Evolutionary conservation across 768 basidiomycete species (phyloP), one percentile per base, ranked within the genome.

Genomic region (Bullera alba): DNA sequence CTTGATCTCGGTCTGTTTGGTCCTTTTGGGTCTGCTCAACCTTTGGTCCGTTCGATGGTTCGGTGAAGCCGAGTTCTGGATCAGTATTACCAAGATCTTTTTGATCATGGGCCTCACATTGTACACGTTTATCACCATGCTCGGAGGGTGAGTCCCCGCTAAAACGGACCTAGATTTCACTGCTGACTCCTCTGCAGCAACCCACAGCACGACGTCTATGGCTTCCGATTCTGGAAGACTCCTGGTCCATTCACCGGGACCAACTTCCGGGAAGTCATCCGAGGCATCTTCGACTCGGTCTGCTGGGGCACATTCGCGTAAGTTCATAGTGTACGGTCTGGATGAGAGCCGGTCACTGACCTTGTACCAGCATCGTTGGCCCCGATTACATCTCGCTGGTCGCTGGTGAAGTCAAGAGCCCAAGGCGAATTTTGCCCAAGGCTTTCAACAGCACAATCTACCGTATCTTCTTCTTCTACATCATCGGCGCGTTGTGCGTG

Each of bases 121-220:
- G 15, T 81, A 81, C 63, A 81, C 81, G 2, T 80, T 82, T 49
- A 65, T 81, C 32, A 80, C 79, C n/a, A 81, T 82, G 81, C 77
- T 80, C 7, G 81, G 81, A 21, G 81, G 46, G 44, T 46, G 44
- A 29, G 44, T 32, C 14, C 25, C 14, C 21, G 5, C 12, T 44
- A 19, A 15, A 16, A 26, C 5, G 12, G 17, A 15, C 19, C 48
- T 27, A 80, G 14, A 81, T 81, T 61, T 80, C 80, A 1, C 55
- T 76, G 26, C 76, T 60, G n/a, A n/a, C n/a, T n/a, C n/a, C n/a
- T n/a, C n/a, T n/a, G n/a, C n/a, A n/a, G 37, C 22, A 21, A 10
- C 19, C 37, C 8, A 10, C 8, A 21, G 19, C 37, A 39, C 10
- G 37, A 39, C 7, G 19, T 10, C 7, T 10, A 10, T 39, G 37